Percentiles rank a stretch among this genome's conserved stretches.
Conservation (phyloP, 2,329 filamentous ascomycete genomes). For the Sphaerulina musiva region DNA sequence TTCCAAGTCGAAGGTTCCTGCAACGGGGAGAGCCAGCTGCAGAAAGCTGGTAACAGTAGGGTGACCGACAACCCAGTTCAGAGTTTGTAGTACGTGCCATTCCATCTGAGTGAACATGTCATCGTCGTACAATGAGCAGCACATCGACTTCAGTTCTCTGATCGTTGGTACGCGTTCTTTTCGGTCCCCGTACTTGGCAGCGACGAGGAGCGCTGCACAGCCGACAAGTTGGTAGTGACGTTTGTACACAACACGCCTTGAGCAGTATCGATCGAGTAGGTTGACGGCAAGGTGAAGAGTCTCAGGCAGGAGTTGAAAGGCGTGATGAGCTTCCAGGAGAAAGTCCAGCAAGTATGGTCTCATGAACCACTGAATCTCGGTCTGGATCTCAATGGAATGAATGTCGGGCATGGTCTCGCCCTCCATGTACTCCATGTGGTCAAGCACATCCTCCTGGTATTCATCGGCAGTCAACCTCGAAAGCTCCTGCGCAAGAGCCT, state of each 20-base stretch:
- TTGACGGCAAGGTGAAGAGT: slow-evolving; percentile 96
- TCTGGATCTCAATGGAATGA: slow-evolving; percentile 96
- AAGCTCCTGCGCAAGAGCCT: slow-evolving; percentile 81
- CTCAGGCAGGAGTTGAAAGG: slow-evolving; percentile 87
- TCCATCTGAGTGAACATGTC: slow-evolving; percentile 99
- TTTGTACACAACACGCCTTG: slow-evolving; percentile 95
- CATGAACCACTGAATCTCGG: slow-evolving; percentile 99
- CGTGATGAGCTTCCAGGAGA: slow-evolving; percentile 90
- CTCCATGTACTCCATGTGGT: slow-evolving; percentile 96
- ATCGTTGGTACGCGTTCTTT: slow-evolving; percentile 98
- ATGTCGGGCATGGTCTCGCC: slow-evolving; percentile 89
- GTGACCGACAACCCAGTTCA: slow-evolving; percentile 93
- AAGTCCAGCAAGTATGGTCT: slow-evolving; percentile 96
- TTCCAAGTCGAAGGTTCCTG: slow-evolving; percentile 63
- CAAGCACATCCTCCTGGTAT: slow-evolving; percentile 88
- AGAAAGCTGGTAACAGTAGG: slow-evolving; percentile 93
- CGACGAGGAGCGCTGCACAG: slow-evolving; percentile 90
- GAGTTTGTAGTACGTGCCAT: slow-evolving; percentile 96
- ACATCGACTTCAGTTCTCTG: slow-evolving; percentile 97
- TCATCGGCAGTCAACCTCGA: slow-evolving; percentile 79
- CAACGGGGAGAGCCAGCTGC: slow-evolving; percentile 75
- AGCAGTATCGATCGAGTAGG: slow-evolving; percentile 95
- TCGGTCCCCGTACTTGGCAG: slow-evolving; percentile 97
- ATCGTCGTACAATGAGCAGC: slow-evolving; percentile 94
- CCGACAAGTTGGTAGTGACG: slow-evolving; percentile 97